Evolutionary conservation across 495 filamentous ascomycete genomes (phyloP).

Genomic region (Aspergillus mulundensis): DNA sequence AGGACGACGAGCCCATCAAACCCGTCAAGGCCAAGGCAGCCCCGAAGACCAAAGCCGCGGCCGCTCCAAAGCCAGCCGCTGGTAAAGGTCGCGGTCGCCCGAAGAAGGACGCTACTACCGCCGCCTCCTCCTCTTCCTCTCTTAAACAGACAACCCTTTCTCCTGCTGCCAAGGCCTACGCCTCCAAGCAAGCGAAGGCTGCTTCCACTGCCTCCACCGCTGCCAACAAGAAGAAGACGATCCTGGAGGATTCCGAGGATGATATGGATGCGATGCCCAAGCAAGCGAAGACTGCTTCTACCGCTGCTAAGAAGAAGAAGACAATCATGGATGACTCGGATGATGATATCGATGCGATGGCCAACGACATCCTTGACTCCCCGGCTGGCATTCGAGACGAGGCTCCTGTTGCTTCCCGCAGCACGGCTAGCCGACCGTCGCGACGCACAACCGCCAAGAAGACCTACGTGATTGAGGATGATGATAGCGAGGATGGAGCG

Average conservation of each 20-base stretch:
- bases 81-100: constrained; percentile 47
- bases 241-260: too few relatives aligned
- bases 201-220: constrained; percentile 20
- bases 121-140: constrained; percentile 29
- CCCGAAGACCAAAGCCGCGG: background rate
- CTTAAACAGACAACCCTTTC: constrained; percentile 12
- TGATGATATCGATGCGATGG: constrained; percentile 50
- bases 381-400: constrained; percentile 36
- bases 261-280: constrained; percentile 77
- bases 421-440: constrained; percentile 43
- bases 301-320: constrained; percentile 31
- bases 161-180: background rate
- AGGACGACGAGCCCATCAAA: constrained; percentile 25
- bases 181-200: constrained; percentile 41
- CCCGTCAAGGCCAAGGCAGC: constrained; percentile 24
- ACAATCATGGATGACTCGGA: constrained; percentile 38
- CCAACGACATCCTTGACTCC: constrained; percentile 55
- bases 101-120: constrained; percentile 43
- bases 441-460: constrained; percentile 51
- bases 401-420: constrained; percentile 32
- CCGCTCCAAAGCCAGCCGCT: constrained; percentile 22
- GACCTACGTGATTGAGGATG: constrained; percentile 54
- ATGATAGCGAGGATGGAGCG: constrained; percentile 41
- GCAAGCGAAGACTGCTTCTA: constrained; percentile 48
- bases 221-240: too few relatives aligned